Percentiles rank a stretch among this genome's conserved stretches.
Evolutionary conservation across 2,329 filamentous ascomycete genomes (phyloP).

Genomic region (Penicillium paneum): DNA sequence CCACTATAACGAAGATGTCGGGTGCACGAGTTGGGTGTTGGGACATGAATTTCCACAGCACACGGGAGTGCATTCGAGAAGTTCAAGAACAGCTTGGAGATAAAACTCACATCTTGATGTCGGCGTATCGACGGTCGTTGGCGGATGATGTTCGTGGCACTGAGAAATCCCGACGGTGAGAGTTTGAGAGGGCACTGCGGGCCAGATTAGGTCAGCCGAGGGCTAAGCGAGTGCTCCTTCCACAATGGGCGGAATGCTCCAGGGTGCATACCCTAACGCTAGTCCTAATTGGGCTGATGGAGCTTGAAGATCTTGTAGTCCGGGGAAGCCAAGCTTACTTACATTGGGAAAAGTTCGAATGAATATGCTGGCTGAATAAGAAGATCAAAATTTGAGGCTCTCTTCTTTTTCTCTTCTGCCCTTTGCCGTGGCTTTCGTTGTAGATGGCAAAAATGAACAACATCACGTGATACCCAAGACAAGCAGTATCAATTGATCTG

Average conservation of each 20-base stretch:
- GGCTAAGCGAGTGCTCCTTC: slow-evolving; percentile 33
- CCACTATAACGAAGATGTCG: slow-evolving; percentile 13
- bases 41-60: slow-evolving; percentile 1
- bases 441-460: not conserved
- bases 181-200: slow-evolving; percentile 37
- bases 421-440: not conserved
- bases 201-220: slow-evolving; percentile 40
- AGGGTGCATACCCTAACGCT: slow-evolving; percentile 13
- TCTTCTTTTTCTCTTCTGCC: too few relatives aligned
- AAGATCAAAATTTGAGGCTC: not conserved
- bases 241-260: slow-evolving; percentile 1
- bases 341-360: not conserved
- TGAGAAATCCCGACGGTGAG: slow-evolving; percentile 40
- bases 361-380: not conserved
- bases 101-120: slow-evolving; percentile 47
- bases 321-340: slow-evolving; percentile 3
- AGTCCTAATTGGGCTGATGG: slow-evolving; percentile 13
- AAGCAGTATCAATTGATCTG: slow-evolving; percentile 1
- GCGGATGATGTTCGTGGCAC: slow-evolving; percentile 45
- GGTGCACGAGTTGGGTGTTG: slow-evolving; percentile 9
- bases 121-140: slow-evolving; percentile 47
- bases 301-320: slow-evolving; percentile 6
- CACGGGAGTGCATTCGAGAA: slow-evolving; percentile 19
- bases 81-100: slow-evolving; percentile 24
- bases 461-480: not conserved